phyloP scores from a whole-genome alignment of 2,329 filamentous ascomycete genomes.

The Phoma sp. region DNA sequence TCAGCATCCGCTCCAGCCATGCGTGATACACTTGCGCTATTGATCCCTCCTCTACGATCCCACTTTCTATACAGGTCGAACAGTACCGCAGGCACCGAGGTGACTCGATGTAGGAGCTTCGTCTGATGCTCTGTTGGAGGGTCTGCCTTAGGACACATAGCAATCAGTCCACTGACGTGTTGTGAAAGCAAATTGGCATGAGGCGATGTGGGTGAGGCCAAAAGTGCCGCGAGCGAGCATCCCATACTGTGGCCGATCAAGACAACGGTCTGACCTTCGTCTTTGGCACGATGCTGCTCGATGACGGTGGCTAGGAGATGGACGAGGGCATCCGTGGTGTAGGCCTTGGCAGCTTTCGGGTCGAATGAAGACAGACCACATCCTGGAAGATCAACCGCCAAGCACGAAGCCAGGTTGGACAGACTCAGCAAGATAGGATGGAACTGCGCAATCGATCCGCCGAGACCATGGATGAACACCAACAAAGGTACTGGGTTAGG shows the following conservation, averaged over 20 bases:
- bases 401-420: constrained; percentile 80
- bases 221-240: constrained; percentile 75
- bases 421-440: constrained; percentile 81
- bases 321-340: constrained; percentile 76
- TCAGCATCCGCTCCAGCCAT: constrained; percentile 76
- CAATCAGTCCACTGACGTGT: constrained; percentile 77
- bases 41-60: constrained; percentile 78
- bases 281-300: constrained; percentile 72
- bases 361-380: constrained; percentile 82
- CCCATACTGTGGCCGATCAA: constrained; percentile 92
- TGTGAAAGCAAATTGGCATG: constrained; percentile 63
- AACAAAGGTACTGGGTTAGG: constrained; percentile 81
- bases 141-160: constrained; percentile 78
- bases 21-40: constrained; percentile 79
- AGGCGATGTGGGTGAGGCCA: constrained; percentile 68
- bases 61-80: constrained; percentile 80
- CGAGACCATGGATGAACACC: constrained; percentile 91
- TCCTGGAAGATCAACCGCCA: constrained; percentile 89
- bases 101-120: constrained; percentile 61
- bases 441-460: constrained; percentile 92
- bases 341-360: constrained; percentile 76
- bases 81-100: constrained; percentile 73
- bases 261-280: constrained; percentile 73
- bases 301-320: constrained; percentile 80
- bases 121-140: constrained; percentile 65